Evolutionary conservation across 305 asterid genomes (phyloP).

Genomic region (Salvia sclarea): DNA sequence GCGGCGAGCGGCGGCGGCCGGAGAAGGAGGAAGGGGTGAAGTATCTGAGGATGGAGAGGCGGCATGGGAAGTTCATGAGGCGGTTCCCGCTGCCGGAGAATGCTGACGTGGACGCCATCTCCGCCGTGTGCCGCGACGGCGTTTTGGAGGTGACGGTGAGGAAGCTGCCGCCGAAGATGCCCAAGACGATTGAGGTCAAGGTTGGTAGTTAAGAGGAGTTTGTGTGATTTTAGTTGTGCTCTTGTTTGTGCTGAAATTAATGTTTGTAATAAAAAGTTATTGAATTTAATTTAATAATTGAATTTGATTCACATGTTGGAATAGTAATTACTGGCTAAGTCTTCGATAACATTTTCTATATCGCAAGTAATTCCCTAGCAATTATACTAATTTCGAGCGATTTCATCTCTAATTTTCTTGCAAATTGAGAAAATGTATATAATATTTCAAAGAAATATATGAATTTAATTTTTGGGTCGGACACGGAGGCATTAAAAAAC

Average conservation of each 20-base stretch:
- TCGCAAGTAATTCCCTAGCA: too few species aligned
- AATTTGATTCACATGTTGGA: neutral
- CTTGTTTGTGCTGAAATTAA: neutral
- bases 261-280: too few species aligned
- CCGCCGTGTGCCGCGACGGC: slow-evolving; percentile 59
- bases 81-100: slow-evolving; percentile 51
- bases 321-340: too few species aligned
- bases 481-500: too few species aligned
- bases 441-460: too few species aligned
- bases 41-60: slow-evolving; percentile 52
- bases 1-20: slow-evolving; percentile 54
- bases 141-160: slow-evolving; percentile 52
- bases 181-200: slow-evolving; percentile 49
- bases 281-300: neutral
- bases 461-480: too few species aligned
- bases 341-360: too few species aligned
- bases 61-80: slow-evolving; percentile 53
- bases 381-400: too few species aligned
- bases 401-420: too few species aligned
- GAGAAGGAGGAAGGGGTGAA: slow-evolving; percentile 49
- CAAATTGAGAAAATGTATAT: too few species aligned
- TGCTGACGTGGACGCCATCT: slow-evolving; percentile 39
- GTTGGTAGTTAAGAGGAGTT: slow-evolving; percentile 16
- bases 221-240: too few species aligned
- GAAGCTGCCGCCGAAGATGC: slow-evolving; percentile 61